A percentile compares a stretch with the other conserved stretches of the same genome.
Evolutionary conservation across 2,329 filamentous ascomycete species (phyloP).

Genomic region (Arthroderma uncinatum): DNA sequence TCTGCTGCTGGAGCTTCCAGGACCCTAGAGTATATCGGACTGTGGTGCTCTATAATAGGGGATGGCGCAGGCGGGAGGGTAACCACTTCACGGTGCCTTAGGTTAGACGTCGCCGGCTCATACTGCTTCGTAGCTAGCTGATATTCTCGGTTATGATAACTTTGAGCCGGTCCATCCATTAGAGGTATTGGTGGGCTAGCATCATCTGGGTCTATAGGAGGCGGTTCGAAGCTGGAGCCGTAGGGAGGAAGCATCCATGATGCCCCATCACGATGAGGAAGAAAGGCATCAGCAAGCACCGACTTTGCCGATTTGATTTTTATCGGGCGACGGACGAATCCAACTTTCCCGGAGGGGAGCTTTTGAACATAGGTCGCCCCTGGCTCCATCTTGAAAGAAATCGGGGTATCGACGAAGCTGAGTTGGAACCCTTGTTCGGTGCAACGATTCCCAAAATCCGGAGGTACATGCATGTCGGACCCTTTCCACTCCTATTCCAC

Average conservation of each 20-base stretch:
- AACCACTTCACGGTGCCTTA: background rate
- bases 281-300: constrained; percentile 7
- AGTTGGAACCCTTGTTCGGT: background rate
- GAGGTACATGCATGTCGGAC: background rate
- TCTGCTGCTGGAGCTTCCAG: background rate
- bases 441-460: background rate
- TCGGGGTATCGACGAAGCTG: background rate
- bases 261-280: background rate
- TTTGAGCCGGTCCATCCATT: background rate
- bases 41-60: background rate
- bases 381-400: constrained; percentile 6
- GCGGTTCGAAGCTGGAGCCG: background rate
- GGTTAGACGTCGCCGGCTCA: background rate
- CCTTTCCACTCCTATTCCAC: background rate
- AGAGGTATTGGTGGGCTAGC: background rate
- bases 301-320: constrained; percentile 7
- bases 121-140: background rate
- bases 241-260: background rate
- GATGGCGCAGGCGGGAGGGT: background rate
- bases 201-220: background rate
- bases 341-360: constrained; percentile 13
- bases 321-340: constrained; percentile 14
- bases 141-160: background rate
- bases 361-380: constrained; percentile 12
- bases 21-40: background rate